phyloP scores from a whole-genome alignment of 768 basidiomycete genomes.

The Agrocybe chaxingu region DNA sequence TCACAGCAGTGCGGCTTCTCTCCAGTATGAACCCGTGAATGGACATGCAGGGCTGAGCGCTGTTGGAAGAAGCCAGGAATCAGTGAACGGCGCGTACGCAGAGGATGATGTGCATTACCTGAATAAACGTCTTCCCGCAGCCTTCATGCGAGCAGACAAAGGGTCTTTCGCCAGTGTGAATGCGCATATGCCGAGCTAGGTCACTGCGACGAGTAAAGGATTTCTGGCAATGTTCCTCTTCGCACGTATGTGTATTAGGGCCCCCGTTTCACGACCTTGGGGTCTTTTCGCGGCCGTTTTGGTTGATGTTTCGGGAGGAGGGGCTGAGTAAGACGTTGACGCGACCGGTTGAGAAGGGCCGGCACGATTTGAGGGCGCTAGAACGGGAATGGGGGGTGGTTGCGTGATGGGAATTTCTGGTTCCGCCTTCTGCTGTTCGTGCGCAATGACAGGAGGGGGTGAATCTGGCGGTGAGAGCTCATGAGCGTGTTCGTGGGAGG shows the following conservation, averaged over 20 bases:
- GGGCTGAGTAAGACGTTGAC: slow-evolving; percentile 45
- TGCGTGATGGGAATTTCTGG: slow-evolving; percentile 21
- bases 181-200: slow-evolving; percentile 79
- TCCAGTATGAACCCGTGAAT: slow-evolving; percentile 86
- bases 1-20: slow-evolving; percentile 92
- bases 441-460: slow-evolving; percentile 43
- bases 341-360: slow-evolving; percentile 37
- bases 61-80: slow-evolving; percentile 27
- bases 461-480: slow-evolving; percentile 43
- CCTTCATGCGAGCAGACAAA: slow-evolving; percentile 69
- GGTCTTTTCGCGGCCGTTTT: slow-evolving; percentile 36
- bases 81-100: neutral
- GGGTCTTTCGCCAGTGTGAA: slow-evolving; percentile 89
- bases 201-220: slow-evolving; percentile 83
- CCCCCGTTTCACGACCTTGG: slow-evolving; percentile 44
- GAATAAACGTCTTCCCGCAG: slow-evolving; percentile 90
- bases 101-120: slow-evolving; percentile 44
- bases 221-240: slow-evolving; percentile 72
- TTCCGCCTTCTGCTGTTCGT: slow-evolving; percentile 30
- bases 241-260: slow-evolving; percentile 59
- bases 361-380: slow-evolving; percentile 34
- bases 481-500: slow-evolving; percentile 38
- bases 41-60: slow-evolving; percentile 89
- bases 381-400: slow-evolving; percentile 22
- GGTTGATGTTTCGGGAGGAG: slow-evolving; percentile 19